Conservation (phyloP, 306 rosid genomes). For the Prunus armeniaca region DNA sequence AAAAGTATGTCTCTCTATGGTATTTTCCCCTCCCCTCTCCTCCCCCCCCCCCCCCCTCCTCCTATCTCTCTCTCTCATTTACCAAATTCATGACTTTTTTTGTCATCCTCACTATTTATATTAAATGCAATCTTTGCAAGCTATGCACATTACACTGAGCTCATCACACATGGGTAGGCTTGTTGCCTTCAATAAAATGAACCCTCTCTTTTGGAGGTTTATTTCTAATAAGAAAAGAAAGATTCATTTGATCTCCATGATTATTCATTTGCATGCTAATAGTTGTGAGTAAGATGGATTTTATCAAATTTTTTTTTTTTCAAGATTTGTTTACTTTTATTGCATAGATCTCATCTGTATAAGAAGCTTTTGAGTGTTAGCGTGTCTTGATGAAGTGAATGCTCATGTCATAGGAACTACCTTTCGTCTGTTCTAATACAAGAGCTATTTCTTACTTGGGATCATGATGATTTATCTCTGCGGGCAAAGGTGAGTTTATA, state of each 20-base stretch:
- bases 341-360: not conserved
- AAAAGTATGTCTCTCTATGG: not conserved
- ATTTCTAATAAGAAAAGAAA: not conserved
- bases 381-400: slow-evolving; percentile 6
- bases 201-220: not conserved
- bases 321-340: not conserved
- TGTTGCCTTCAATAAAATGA: not conserved
- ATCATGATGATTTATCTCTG: slow-evolving; percentile 91
- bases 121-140: not conserved
- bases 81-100: too few species aligned
- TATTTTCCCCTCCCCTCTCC: not conserved
- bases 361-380: not conserved
- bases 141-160: not conserved
- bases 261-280: not conserved
- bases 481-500: slow-evolving; percentile 67
- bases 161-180: not conserved
- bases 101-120: too few species aligned
- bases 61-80: too few species aligned
- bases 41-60: too few species aligned
- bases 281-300: not conserved
- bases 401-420: slow-evolving; percentile 69
- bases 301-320: not conserved
- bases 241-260: not conserved
- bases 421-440: slow-evolving; percentile 95
- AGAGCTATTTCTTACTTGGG: slow-evolving; percentile 97